Percentiles rank a stretch among this genome's conserved stretches.
phyloP scores from a whole-genome alignment of 2,329 filamentous ascomycete genomes.

The Saccharata proteae region DNA sequence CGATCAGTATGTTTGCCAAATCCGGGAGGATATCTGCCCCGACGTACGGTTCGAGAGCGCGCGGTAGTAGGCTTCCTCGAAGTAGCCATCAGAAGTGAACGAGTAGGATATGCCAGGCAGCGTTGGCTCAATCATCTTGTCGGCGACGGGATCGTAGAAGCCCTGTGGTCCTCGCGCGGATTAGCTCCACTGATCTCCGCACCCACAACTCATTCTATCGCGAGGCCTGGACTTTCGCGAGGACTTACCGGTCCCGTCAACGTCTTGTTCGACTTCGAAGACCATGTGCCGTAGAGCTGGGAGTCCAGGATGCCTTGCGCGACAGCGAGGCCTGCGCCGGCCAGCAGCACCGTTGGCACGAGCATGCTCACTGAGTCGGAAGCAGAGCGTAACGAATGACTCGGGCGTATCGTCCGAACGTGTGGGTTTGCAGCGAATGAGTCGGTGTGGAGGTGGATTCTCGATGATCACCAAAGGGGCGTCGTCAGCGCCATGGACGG shows the following conservation, averaged over 20 bases:
- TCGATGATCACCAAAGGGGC: too few relatives aligned
- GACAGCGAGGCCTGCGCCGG: slow-evolving; percentile 25
- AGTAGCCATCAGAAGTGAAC: slow-evolving; percentile 55
- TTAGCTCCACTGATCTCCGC: slow-evolving; percentile 1
- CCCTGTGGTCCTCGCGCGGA: slow-evolving; percentile 34
- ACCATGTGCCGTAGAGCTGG: slow-evolving; percentile 57
- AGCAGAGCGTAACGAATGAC: slow-evolving; percentile 10
- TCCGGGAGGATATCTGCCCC: not conserved
- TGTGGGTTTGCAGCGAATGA: too few relatives aligned
- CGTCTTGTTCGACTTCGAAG: slow-evolving; percentile 56
- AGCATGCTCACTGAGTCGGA: slow-evolving; percentile 1
- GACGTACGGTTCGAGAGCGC: slow-evolving; percentile 57
- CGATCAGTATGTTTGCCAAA: slow-evolving; percentile 13
- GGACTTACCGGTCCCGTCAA: slow-evolving; percentile 53
- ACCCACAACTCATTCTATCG: not conserved
- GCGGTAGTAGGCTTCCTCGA: slow-evolving; percentile 58
- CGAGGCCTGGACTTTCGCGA: slow-evolving; percentile 10
- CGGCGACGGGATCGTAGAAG: slow-evolving; percentile 57
- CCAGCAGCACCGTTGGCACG: slow-evolving; percentile 17
- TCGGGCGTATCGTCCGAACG: too few relatives aligned
- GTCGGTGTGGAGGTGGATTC: too few relatives aligned
- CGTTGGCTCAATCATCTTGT: slow-evolving; percentile 52
- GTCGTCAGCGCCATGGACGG: too few relatives aligned
- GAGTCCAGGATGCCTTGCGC: slow-evolving; percentile 27
- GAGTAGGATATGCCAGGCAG: slow-evolving; percentile 60